Evolutionary conservation across 306 rosid species (phyloP).

Genomic region (Cicer cuneatum): DNA sequence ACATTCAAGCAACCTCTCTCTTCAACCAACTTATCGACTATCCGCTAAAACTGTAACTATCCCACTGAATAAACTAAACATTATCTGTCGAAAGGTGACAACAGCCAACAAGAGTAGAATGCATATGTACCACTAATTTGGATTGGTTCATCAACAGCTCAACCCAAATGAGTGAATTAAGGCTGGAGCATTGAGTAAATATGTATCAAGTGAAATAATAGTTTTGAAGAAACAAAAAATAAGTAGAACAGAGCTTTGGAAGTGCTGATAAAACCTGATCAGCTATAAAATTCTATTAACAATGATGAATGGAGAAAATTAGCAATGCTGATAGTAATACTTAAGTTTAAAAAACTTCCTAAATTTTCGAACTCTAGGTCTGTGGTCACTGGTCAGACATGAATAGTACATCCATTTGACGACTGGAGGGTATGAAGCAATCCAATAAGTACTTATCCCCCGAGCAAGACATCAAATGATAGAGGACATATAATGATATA

Average conservation of each 20-base stretch:
- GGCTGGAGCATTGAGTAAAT: conserved; percentile 15
- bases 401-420: conserved; percentile 32
- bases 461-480: conserved; percentile 14
- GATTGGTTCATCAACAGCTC: conserved; percentile 28
- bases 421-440: conserved; percentile 5
- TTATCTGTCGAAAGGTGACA: conserved; percentile 21
- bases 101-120: conserved; percentile 32
- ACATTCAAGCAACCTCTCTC: conserved; percentile 13
- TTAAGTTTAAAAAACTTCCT: not conserved
- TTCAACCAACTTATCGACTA: not conserved
- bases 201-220: conserved; percentile 24
- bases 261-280: conserved; percentile 14
- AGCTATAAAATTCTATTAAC: conserved; percentile 3
- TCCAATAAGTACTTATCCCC: conserved; percentile 28
- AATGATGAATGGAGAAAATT: not conserved
- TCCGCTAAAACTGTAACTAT: conserved; percentile 15
- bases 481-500: not conserved
- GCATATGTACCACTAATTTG: conserved; percentile 12
- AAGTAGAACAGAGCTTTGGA: not conserved
- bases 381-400: conserved; percentile 1
- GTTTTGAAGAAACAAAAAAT: not conserved
- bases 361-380: not conserved
- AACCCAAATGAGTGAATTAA: conserved; percentile 32
- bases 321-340: not conserved
- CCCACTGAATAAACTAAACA: conserved; percentile 8